These are phyloP conservation scores for Penicillium canariense DNA, from an alignment of 495 filamentous ascomycete genomes.

Conservation along the genomic window DNA sequence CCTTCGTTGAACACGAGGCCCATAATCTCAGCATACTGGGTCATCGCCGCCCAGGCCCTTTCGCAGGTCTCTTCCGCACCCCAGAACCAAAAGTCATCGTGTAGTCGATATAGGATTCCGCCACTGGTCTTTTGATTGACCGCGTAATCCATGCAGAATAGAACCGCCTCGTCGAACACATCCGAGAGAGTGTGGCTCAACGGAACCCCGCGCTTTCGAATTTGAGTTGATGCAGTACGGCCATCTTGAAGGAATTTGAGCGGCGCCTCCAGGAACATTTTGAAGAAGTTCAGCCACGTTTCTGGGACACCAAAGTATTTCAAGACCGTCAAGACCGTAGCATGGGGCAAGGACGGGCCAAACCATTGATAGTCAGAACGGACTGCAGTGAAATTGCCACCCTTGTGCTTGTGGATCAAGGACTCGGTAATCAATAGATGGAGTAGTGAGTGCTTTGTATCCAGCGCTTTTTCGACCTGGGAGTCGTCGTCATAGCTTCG, in stretches of 20 bases:
- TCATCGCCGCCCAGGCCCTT: slow-evolving; percentile 58
- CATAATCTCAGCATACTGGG: slow-evolving; percentile 51
- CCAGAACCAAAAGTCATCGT: slow-evolving; percentile 74
- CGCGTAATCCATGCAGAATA: slow-evolving; percentile 66
- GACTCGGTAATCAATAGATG: slow-evolving; percentile 63
- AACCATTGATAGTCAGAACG: slow-evolving; percentile 63
- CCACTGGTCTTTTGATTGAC: slow-evolving; percentile 58
- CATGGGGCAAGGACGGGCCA: slow-evolving; percentile 59
- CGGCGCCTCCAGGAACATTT: slow-evolving; percentile 56
- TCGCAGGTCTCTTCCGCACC: slow-evolving; percentile 50
- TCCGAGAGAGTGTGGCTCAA: slow-evolving; percentile 59
- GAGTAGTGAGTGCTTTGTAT: slow-evolving; percentile 58
- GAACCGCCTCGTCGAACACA: slow-evolving; percentile 56
- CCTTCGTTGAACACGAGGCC: slow-evolving; percentile 56
- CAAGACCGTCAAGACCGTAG: slow-evolving; percentile 54
- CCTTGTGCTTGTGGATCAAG: slow-evolving; percentile 54
- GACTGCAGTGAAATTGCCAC: slow-evolving; percentile 58
- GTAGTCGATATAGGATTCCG: slow-evolving; percentile 56
- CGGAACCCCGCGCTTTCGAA: slow-evolving; percentile 56
- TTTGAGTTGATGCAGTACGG: slow-evolving; percentile 33
- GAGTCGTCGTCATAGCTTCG: slow-evolving; percentile 36
- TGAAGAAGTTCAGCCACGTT: slow-evolving; percentile 62
- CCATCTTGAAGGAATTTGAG: slow-evolving; percentile 58
- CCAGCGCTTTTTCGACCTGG: slow-evolving; percentile 41
- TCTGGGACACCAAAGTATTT: slow-evolving; percentile 59